Percentiles rank a stretch among this genome's conserved stretches.
phyloP scores from a whole-genome alignment of 306 rosid species.

The Cicer pinnatifidum region DNA sequence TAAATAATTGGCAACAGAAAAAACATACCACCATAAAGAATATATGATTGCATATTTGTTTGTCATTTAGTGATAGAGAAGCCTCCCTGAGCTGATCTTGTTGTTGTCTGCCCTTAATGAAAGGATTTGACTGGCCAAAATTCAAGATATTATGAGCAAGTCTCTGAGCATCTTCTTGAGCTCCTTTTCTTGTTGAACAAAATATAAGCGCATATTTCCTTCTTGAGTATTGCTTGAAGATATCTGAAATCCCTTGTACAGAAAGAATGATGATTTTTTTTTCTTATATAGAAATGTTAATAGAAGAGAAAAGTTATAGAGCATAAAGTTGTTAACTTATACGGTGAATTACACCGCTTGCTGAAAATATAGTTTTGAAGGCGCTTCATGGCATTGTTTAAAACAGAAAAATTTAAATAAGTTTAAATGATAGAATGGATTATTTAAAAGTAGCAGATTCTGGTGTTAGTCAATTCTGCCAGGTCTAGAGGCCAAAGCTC shows the following conservation, averaged over 20 bases:
- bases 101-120: conserved; percentile 78
- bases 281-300: conserved; percentile 18
- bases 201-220: conserved; percentile 88
- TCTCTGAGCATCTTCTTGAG: conserved; percentile 97
- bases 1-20: background rate
- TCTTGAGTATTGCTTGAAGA: conserved; percentile 89
- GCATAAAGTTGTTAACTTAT: conserved; percentile 31
- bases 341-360: conserved; percentile 50
- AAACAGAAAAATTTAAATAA: conserved; percentile 43
- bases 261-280: conserved; percentile 31
- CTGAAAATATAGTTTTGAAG: conserved; percentile 96
- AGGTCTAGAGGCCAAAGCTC: conserved; percentile 24
- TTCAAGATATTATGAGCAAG: conserved; percentile 81
- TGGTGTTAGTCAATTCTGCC: conserved; percentile 35
- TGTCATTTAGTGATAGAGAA: conserved; percentile 83
- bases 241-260: conserved; percentile 63
- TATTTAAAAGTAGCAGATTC: conserved; percentile 31
- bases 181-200: conserved; percentile 98
- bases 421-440: conserved; percentile 34
- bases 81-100: conserved; percentile 92
- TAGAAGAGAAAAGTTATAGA: conserved; percentile 31
- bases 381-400: conserved; percentile 69
- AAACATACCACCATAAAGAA: conserved; percentile 76
- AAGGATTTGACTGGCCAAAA: conserved; percentile 87
- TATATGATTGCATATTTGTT: conserved; percentile 97